Conservation (phyloP, 2,329 filamentous ascomycete species). For the Drechmeria coniospora region DNA sequence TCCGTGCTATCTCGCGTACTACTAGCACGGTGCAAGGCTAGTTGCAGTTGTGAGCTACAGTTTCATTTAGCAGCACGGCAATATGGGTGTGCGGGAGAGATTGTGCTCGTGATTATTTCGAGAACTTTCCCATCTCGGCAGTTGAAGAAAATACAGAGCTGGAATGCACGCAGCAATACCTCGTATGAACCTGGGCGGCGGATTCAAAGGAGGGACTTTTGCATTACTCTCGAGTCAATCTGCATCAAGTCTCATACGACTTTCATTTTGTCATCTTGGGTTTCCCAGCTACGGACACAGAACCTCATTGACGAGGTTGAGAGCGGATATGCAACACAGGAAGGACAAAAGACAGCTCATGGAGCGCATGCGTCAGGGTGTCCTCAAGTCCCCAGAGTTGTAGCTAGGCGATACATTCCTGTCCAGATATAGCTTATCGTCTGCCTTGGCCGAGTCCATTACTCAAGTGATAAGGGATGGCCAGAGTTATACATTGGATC, state of each 20-base stretch:
- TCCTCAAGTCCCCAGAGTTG: slow-evolving; percentile 15
- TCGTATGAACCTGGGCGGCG: no score
- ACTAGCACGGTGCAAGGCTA: no score
- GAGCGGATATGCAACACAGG: slow-evolving; percentile 22
- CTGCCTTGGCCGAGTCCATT: slow-evolving; percentile 24
- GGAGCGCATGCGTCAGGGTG: slow-evolving; percentile 6
- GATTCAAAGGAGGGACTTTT: no score
- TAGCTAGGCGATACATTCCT: slow-evolving; percentile 26
- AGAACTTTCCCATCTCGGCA: no score
- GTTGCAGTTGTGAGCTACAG: no score
- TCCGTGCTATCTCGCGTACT: no score
- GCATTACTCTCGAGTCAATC: no score
- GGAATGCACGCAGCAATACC: no score
- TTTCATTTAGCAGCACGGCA: no score
- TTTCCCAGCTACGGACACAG: slow-evolving; percentile 15
- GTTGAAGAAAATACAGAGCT: no score
- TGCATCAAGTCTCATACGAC: slow-evolving; percentile 19
- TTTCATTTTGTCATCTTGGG: slow-evolving; percentile 15
- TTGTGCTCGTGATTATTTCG: no score
- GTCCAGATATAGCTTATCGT: slow-evolving; percentile 28
- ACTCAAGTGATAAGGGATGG: slow-evolving; percentile 19
- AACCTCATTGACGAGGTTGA: slow-evolving; percentile 14
- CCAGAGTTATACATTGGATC: slow-evolving; percentile 19
- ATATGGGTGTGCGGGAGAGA: no score
- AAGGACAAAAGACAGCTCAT: slow-evolving; percentile 22